Percentiles rank a stretch among this genome's conserved stretches.
Conservation (phyloP, 352 stramenopile genomes). For the Globisporangium barbulae region DNA sequence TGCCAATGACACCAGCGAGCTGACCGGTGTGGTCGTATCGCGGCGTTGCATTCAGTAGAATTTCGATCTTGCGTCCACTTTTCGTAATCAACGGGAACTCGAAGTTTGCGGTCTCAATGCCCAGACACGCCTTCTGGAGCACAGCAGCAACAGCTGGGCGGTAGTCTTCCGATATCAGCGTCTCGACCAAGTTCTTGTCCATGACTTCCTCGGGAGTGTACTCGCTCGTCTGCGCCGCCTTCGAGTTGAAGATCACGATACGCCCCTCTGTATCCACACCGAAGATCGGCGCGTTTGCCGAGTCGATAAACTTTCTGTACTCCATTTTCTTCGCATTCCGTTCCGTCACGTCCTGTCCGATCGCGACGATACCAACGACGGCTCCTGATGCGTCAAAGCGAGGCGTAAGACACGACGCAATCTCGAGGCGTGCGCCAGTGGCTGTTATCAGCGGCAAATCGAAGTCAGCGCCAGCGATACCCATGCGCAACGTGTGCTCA, state of each 20-base stretch:
- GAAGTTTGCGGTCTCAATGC: constrained; percentile 49
- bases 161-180: constrained; percentile 63
- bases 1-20: constrained; percentile 48
- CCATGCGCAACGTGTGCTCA: constrained; percentile 33
- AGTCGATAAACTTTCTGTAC: constrained; percentile 36
- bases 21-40: constrained; percentile 49
- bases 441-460: constrained; percentile 50
- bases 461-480: constrained; percentile 49
- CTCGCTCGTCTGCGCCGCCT: constrained; percentile 68
- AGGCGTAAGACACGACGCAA: constrained; percentile 52
- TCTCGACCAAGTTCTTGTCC: constrained; percentile 72
- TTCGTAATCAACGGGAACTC: constrained; percentile 68
- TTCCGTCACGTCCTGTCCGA: constrained; percentile 63
- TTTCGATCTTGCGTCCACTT: constrained; percentile 43
- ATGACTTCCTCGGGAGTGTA: constrained; percentile 84
- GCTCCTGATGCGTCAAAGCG: constrained; percentile 39
- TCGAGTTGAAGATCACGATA: constrained; percentile 83
- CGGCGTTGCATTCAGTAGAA: constrained; percentile 48
- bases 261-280: constrained; percentile 41
- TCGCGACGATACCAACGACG: constrained; percentile 53
- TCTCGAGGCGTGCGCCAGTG: constrained; percentile 46
- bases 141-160: constrained; percentile 36
- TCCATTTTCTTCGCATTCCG: constrained; percentile 72
- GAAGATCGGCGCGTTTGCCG: constrained; percentile 12
- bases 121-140: constrained; percentile 49